A percentile compares a stretch with the other conserved stretches of the same genome.
Evolutionary conservation across 768 basidiomycete genomes (phyloP).

Genomic region (Lyophyllum decastes): DNA sequence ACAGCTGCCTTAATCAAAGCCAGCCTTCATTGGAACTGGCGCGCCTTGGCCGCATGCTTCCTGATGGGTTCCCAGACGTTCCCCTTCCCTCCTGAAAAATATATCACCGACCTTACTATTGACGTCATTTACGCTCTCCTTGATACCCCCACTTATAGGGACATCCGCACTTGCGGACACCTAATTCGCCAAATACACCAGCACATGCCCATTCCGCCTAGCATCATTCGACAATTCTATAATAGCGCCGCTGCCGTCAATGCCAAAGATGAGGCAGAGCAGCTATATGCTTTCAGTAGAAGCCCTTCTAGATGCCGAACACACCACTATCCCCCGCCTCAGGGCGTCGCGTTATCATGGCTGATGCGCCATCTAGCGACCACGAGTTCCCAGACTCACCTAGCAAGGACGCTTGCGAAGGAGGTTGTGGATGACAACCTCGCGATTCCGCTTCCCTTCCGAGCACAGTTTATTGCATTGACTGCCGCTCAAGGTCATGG

Average conservation of each 20-base stretch:
- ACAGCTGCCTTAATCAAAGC: slow-evolving; percentile 50
- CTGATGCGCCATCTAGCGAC: slow-evolving; percentile 48
- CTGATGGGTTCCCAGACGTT: slow-evolving; percentile 30
- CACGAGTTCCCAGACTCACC: slow-evolving; percentile 40
- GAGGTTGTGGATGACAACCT: slow-evolving; percentile 46
- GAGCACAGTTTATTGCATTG: slow-evolving; percentile 50
- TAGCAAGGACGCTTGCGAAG: slow-evolving; percentile 48
- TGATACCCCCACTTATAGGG: slow-evolving; percentile 31
- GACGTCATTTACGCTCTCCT: slow-evolving; percentile 46
- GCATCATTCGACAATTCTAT: slow-evolving; percentile 50
- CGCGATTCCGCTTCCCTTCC: slow-evolving; percentile 41
- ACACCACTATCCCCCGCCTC: slow-evolving; percentile 53
- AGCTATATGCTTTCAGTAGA: slow-evolving; percentile 50
- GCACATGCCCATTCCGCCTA: slow-evolving; percentile 40
- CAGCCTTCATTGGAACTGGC: slow-evolving; percentile 58
- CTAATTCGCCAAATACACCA: slow-evolving; percentile 43
- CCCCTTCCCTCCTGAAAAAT: slow-evolving; percentile 15
- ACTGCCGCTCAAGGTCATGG: slow-evolving; percentile 50
- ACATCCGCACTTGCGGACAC: slow-evolving; percentile 39
- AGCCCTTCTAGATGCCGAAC: slow-evolving; percentile 26
- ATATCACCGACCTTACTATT: slow-evolving; percentile 36
- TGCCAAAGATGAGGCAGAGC: slow-evolving; percentile 35
- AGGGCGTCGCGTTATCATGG: slow-evolving; percentile 46
- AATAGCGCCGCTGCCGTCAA: slow-evolving; percentile 30
- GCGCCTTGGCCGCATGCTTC: slow-evolving; percentile 39